A percentile compares a stretch with the other conserved stretches of the same genome.
These are phyloP conservation scores for Aegilops speltoides DNA, from an alignment of 176 grass and related monocot species.

Conservation along the genomic window DNA sequence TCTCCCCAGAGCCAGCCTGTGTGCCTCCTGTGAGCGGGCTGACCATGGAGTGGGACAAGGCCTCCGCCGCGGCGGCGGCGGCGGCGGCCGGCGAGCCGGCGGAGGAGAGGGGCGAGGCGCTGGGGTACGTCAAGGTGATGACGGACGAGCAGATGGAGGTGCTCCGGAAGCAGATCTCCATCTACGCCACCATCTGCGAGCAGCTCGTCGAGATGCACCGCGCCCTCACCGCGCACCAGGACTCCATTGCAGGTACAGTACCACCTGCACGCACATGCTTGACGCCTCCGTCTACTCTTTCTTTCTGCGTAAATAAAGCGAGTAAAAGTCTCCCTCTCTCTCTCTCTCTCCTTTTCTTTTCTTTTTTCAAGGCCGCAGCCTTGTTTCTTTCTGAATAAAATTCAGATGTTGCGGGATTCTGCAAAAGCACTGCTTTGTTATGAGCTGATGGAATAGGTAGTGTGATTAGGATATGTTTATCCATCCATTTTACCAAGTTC, in stretches of 20 bases:
- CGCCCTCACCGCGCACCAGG: slow-evolving; percentile 71
- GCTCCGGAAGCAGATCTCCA: slow-evolving; percentile 94
- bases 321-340: not conserved
- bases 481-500: not conserved
- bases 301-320: not conserved
- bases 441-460: not conserved
- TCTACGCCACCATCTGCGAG: slow-evolving; percentile 98
- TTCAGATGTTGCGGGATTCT: not conserved
- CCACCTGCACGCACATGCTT: not conserved
- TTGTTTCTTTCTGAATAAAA: slow-evolving; percentile 1
- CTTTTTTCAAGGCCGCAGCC: not conserved
- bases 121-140: slow-evolving; percentile 86
- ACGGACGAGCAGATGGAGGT: slow-evolving; percentile 96
- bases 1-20: not conserved
- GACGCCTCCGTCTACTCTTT: slow-evolving; percentile 8
- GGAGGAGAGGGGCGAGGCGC: slow-evolving; percentile 38
- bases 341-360: not conserved
- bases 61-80: not conserved
- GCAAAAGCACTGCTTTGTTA: not conserved
- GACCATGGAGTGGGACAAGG: slow-evolving; percentile 49
- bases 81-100: not conserved
- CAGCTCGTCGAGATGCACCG: slow-evolving; percentile 96
- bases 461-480: not conserved
- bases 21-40: not conserved
- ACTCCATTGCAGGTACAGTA: slow-evolving; percentile 78